Conservation (phyloP, 1,284 basidiomycete species). For the Malassezia nana region DNA sequence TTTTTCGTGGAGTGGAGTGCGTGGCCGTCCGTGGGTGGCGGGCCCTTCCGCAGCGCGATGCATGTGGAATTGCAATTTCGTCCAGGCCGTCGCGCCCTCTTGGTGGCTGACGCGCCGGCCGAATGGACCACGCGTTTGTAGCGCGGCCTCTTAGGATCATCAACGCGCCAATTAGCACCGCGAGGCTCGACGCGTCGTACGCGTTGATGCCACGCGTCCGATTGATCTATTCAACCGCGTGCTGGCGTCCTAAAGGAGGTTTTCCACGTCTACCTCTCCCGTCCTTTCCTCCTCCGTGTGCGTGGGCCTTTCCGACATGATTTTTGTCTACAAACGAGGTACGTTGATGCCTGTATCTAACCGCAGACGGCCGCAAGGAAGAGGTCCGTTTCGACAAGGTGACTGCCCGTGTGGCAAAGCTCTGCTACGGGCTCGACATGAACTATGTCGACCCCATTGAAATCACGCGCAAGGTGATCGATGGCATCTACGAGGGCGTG, state of each 20-base stretch:
- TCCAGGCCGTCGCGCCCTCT: neutral
- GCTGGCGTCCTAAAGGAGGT: neutral
- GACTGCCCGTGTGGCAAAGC: conserved; percentile 73
- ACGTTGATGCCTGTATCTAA: conserved; percentile 11
- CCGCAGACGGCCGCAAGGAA: conserved; percentile 44
- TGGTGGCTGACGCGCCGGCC: neutral
- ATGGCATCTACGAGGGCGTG: conserved; percentile 87
- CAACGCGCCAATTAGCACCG: conserved; percentile 3
- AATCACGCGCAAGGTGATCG: conserved; percentile 58
- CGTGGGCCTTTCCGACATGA: conserved; percentile 22
- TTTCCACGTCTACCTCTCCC: conserved; percentile 1
- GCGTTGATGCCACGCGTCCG: conserved; percentile 1
- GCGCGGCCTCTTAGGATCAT: neutral
- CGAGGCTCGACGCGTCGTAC: neutral
- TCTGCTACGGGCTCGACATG: conserved; percentile 90
- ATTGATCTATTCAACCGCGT: neutral
- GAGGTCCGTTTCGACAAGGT: conserved; percentile 48
- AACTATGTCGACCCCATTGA: conserved; percentile 90
- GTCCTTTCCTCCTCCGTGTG: neutral
- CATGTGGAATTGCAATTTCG: conserved; percentile 1
- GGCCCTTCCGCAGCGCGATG: neutral
- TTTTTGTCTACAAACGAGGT: conserved; percentile 48
- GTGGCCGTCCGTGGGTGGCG: neutral
- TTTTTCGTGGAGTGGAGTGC: conserved; percentile 1
- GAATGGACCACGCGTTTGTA: neutral